Evolutionary conservation across 805 yeast species (phyloP).

Genomic region (Starmerella sp.): DNA sequence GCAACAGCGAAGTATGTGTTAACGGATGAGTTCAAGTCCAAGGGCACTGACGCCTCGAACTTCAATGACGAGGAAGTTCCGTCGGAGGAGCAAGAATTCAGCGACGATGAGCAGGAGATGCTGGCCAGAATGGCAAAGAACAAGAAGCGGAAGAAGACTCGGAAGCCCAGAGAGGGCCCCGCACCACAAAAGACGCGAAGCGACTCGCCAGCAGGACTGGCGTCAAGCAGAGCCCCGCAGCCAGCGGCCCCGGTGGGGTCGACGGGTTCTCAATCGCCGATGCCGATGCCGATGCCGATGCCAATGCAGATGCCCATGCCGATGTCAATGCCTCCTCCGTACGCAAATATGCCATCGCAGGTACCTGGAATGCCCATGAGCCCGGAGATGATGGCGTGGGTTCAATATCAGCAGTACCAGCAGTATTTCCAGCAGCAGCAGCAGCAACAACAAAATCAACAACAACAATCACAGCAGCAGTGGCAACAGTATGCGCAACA

Average conservation of each 20-base stretch:
- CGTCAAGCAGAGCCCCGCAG: neutral
- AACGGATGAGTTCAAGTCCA: slow-evolving; percentile 60
- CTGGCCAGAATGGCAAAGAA: slow-evolving; percentile 55
- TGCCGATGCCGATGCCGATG: neutral
- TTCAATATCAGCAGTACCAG: slow-evolving; percentile 9
- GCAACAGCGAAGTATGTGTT: slow-evolving; percentile 68
- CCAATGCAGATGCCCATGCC: neutral
- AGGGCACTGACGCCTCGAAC: slow-evolving; percentile 92
- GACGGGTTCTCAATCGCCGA: neutral
- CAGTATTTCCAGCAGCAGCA: slow-evolving; percentile 11
- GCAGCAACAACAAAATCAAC: slow-evolving; percentile 7
- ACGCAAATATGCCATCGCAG: neutral
- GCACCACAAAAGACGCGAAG: neutral
- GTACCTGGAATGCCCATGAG: slow-evolving; percentile 6
- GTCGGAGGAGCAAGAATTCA: slow-evolving; percentile 85
- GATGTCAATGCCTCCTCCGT: neutral
- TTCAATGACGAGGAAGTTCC: slow-evolving; percentile 90
- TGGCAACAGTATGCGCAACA: neutral
- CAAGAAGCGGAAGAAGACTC: slow-evolving; percentile 39
- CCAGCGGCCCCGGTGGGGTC: neutral
- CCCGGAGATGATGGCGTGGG: slow-evolving; percentile 3
- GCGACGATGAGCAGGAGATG: slow-evolving; percentile 86
- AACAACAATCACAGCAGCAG: neutral
- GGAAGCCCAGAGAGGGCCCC: neutral
- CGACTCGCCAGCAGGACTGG: neutral